Percentiles rank a stretch among this genome's conserved stretches.
phyloP scores from a whole-genome alignment of 495 filamentous ascomycete genomes.

The Xylaria scruposa region DNA sequence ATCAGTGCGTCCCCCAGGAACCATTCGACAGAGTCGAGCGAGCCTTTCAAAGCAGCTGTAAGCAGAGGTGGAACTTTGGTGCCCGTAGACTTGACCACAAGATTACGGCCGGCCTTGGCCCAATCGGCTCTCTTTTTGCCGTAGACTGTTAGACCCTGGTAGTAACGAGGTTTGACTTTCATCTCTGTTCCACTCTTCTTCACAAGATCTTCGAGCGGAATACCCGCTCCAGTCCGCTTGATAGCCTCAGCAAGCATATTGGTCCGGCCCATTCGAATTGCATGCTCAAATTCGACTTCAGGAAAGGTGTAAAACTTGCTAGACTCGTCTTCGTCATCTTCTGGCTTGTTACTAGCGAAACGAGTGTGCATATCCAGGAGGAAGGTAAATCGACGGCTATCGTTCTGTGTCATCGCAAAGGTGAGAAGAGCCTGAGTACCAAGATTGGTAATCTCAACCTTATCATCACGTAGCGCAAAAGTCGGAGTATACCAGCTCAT shows the following conservation, averaged over 20 bases:
- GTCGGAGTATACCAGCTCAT: slow-evolving; percentile 42
- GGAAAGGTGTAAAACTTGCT: slow-evolving; percentile 45
- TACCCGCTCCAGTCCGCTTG: slow-evolving; percentile 62
- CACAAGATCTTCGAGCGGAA: slow-evolving; percentile 69
- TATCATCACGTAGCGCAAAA: slow-evolving; percentile 34
- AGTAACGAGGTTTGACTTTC: slow-evolving; percentile 67
- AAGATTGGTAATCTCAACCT: slow-evolving; percentile 3
- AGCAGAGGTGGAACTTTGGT: slow-evolving; percentile 61
- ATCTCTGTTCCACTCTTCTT: slow-evolving; percentile 63
- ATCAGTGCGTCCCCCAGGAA: slow-evolving; percentile 70
- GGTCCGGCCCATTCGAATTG: slow-evolving; percentile 42
- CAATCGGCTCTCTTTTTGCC: slow-evolving; percentile 71
- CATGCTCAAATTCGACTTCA: slow-evolving; percentile 37
- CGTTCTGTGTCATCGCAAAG: slow-evolving; percentile 46
- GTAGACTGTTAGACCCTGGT: slow-evolving; percentile 74
- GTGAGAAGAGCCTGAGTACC: slow-evolving; percentile 25
- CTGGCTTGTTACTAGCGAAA: slow-evolving; percentile 30
- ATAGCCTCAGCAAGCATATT: slow-evolving; percentile 51
- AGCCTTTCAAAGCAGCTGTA: slow-evolving; percentile 60
- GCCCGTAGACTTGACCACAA: slow-evolving; percentile 33
- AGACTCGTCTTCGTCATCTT: not conserved
- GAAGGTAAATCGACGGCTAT: slow-evolving; percentile 43
- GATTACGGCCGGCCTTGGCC: slow-evolving; percentile 62
- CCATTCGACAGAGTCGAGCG: slow-evolving; percentile 69
- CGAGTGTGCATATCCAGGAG: slow-evolving; percentile 45